Conservation (phyloP, 1,139 yeast genomes). For the Insectozyma bohioensis region DNA sequence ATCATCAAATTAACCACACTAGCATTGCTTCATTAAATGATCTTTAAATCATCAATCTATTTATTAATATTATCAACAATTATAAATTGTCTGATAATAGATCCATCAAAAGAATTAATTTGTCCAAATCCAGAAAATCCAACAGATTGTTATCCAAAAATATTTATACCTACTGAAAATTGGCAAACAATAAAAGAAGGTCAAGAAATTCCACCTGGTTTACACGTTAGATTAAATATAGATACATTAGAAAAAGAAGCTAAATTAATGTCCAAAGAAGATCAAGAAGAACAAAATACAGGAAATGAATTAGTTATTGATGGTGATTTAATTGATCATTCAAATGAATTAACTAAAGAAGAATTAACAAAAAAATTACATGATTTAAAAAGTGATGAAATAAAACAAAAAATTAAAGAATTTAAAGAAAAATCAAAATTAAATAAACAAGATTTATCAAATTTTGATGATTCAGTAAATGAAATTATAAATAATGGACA, state of each 20-base stretch:
- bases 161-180: conserved; percentile 58
- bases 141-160: conserved; percentile 59
- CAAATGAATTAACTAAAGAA: conserved; percentile 8
- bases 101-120: conserved; percentile 17
- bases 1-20: too few species aligned
- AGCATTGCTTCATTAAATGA: neutral
- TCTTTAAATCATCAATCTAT: neutral
- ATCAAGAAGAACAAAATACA: conserved; percentile 11
- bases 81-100: conserved; percentile 13
- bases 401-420: conserved; percentile 4
- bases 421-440: conserved; percentile 14
- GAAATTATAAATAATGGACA: conserved; percentile 21
- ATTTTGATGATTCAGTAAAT: conserved; percentile 28
- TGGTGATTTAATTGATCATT: conserved; percentile 11
- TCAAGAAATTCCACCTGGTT: conserved; percentile 74
- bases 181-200: conserved; percentile 72
- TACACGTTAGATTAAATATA: conserved; percentile 69
- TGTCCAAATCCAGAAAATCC: conserved; percentile 32
- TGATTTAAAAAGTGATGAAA: conserved; percentile 6
- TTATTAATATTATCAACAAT: neutral
- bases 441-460: conserved; percentile 21
- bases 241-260: conserved; percentile 73
- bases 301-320: conserved; percentile 18
- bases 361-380: conserved; percentile 6
- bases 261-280: conserved; percentile 42